These are phyloP conservation scores for Cucurbitaria berberidis DNA, from an alignment of 2,329 filamentous ascomycete genomes.

Conservation along the genomic window DNA sequence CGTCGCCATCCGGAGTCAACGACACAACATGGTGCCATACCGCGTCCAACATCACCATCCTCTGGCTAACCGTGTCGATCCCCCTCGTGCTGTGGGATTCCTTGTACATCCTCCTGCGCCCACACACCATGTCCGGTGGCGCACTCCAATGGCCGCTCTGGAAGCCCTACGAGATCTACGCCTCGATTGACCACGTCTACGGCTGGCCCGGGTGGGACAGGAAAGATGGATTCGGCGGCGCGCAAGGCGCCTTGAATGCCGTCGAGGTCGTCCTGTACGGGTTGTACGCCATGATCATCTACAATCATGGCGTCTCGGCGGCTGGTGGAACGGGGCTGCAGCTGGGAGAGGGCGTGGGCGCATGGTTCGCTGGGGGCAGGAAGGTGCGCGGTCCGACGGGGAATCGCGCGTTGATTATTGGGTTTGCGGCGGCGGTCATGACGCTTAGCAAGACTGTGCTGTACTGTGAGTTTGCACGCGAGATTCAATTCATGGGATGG, in stretches of 20 bases:
- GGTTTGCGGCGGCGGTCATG: constrained; percentile 65
- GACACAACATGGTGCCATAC: constrained; percentile 62
- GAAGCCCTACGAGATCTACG: constrained; percentile 81
- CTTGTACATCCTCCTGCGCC: constrained; percentile 78
- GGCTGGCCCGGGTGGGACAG: constrained; percentile 72
- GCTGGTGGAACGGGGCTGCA: constrained; percentile 50
- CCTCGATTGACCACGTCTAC: constrained; percentile 79
- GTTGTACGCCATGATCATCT: constrained; percentile 65
- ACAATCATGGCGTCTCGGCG: constrained; percentile 44
- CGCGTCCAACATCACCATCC: constrained; percentile 63
- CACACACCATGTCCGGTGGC: constrained; percentile 82
- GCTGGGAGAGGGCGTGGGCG: constrained; percentile 47
- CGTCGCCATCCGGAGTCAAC: constrained; percentile 25
- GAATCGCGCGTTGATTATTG: constrained; percentile 63
- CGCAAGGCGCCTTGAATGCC: constrained; percentile 73
- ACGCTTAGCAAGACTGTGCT: constrained; percentile 72
- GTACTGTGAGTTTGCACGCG: constrained; percentile 62
- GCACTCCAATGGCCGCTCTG: constrained; percentile 73
- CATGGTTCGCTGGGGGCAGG: constrained; percentile 56
- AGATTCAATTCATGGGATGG: not conserved
- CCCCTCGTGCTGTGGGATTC: constrained; percentile 84
- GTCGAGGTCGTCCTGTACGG: constrained; percentile 71
- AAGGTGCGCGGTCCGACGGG: constrained; percentile 60
- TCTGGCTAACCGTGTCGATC: constrained; percentile 77
- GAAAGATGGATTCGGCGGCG: constrained; percentile 75